Base-by-base conservation (phyloP, 1,139 yeast genomes). In the Geotrichum histeridarum region DNA sequence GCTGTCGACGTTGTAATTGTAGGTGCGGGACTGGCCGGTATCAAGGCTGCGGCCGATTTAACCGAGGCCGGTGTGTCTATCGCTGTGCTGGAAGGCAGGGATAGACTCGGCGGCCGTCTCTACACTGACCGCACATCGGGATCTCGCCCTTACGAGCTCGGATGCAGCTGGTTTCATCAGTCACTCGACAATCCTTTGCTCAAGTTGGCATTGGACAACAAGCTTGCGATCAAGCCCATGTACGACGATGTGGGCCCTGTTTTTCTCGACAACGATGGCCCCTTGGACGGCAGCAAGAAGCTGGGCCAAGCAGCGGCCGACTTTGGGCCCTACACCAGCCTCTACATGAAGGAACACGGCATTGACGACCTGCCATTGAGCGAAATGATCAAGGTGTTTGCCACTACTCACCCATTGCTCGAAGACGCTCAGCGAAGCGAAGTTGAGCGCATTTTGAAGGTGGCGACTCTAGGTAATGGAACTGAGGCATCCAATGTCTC, bases 81-180 rank as follows among this genome's bases (percentile, higher is more conserved):
- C 44, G 64, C 81, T 1, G 68, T 83, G 12, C 58, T 84, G 3
- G 90, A 84, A 61, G 85, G 86, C 0, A 71, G 83, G 59, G 72
- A 73, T 51, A 66, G 86, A 36, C 61, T 80, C 2, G 90, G 90
- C 6, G 90, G 90, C 47, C 61, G 72, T 17, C 56, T 68, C 32
- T 63, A 54, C 54, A 59, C 70, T 6, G 64, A 60, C 50, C 54
- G 65, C 43, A 52, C 57, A 53, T 59, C 63, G 8, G 66, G 65
- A 2, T 33, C 58, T 22, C 61, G 59, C 2, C 68, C 63, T 22
- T 62, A 64, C 48, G 96, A 89, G 67, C 61, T 88, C 18, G 96
- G 96, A 0, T 95, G 94, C 1, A 80, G 89, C 9, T 89, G 96
- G 96, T 86, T 86, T 63, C 96, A 89, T 65, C 96, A 88, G 64